Base-by-base conservation (phyloP, 805 yeast genomes). In the Blastobotrys parvus region DNA sequence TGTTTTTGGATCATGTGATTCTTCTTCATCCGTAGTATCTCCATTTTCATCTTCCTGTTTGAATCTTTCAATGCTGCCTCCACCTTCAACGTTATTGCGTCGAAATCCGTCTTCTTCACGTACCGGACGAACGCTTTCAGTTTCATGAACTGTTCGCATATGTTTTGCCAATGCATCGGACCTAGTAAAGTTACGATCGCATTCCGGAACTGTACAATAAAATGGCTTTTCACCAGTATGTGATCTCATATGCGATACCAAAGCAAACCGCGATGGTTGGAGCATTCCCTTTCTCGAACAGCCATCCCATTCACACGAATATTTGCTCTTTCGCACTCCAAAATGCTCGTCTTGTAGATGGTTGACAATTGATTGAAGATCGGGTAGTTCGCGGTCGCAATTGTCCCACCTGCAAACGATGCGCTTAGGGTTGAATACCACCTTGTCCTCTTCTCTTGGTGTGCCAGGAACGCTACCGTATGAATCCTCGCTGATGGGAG, bases 211-310 rank as follows among this genome's bases (percentile, higher is more conserved):
- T 1, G 74, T 68, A 57, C 90, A 82, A 51, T 67, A 72, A 50
- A 72, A 78, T 29, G 85, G 85, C 52, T 71, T 71, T 52, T 80
- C 83, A 1, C 82, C 79, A 0, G 82, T 75, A 57, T 82, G 90
- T 1, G 75, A 68, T 43, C 85, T 59, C 50, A 80, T 64, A 55
- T 82, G 90, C 0, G 82, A 68, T 0, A 78, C 65, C 25, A 82
- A 64, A 1, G 82, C 80, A 58, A 74, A 73, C 39, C 78, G 55
- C 8, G 77, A 71, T 13, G 75, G 76, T 53, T 73, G 79, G 21
- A 64, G 64, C 1, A 71, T 57, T 3, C 79, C 81, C 42, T 62
- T 67, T 13, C 77, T 50, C 11, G 71, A 59, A 55, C 89, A 81
- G 7, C 68, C 72, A 31, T 64, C 69, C 89, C 89, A 81, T 35